Base-by-base conservation (phyloP, 2,329 filamentous ascomycete species). In the Calonectria pauciramosa region DNA sequence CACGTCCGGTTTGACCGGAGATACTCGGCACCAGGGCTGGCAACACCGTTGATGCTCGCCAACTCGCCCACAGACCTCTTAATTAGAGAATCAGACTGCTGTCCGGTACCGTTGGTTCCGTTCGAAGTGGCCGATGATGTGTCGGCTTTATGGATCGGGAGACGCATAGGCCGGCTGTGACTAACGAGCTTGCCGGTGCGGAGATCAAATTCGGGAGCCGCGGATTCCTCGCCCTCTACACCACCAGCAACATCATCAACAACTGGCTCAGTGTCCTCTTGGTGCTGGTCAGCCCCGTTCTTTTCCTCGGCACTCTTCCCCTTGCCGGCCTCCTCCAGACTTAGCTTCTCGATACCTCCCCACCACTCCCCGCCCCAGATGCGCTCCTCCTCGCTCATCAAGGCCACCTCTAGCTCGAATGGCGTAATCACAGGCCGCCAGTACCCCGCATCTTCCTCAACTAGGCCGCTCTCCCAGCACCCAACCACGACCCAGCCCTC, bases 401-500 rank as follows among this genome's bases (percentile, higher is more conserved):
- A 86, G 5, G 95, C 95, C 60, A 98, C 87, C 68, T 92, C 93
- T 70, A 99, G 87, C 88, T 99, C 97, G 83, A 97, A 99, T 0
- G 96, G 96, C n/a, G 97, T 99, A 51, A 99, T 92, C 13, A 99
- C 93, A 0, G 96, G 96, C 80, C 92, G 91, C 90, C 93, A 99
- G 82, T 98, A 98, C 9, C 94, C 94, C 0, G 84, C 85, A 72
- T 94, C 94, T 77, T 96, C 95, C 80, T 98, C 96, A 6, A 99
- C 91, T 66, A 99, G 87, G 74, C 94, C 95, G 84, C 96, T 98
- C 86, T 99, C 97, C 97, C 97, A 99, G 85, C 97, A 99, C 3
- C 97, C 96, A 13, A 99, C 95, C 0, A 99, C 96, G 0, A 99
- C 96, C 97, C 97, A 99, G 20, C 96, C 96, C 54, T 96, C 96